Base-by-base conservation (phyloP, 164 flowering plant genomes). In the Vitis rupestris region DNA sequence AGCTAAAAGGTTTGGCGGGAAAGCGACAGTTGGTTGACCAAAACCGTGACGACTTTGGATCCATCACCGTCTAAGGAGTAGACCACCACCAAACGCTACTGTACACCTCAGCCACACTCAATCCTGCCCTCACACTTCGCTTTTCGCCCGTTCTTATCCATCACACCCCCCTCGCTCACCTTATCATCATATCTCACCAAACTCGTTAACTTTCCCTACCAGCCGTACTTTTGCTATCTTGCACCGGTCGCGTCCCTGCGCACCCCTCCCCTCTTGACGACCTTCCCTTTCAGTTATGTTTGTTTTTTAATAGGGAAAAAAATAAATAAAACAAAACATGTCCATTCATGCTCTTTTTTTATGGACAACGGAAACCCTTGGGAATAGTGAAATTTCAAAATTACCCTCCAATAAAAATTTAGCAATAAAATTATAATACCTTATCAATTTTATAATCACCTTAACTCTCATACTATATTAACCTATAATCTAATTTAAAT, bases 141-240 rank as follows among this genome's bases (percentile, higher is more conserved):
- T 48, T 4, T 54, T 12, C 51, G 3, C 30, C 17, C 17, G 23
- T 27, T 57, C 1, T 17, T 23, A 50, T 58, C 47, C 16, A 19
- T 51, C 27, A n/a, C 64, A 73, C 76, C 76, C 76, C 68, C 67
- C 71, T 57, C 50, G 64, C 68, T 56, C 47, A 56, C 69, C 56
- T 73, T 67, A 37, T 37, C 44, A 37, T 37, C 16, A 19, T 51
- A 50, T 50, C 74, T 31, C 64, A 73, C 76, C 76, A 68, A 73
- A 73, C 71, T 57, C 50, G 64, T 73, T 56, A 50, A 56, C 69
- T 62, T 73, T 67, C 30, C 63, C 67, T 54, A 67, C 76, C 76
- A 56, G 58, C 63, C 49, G 13, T 10, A 9, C 51, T 63, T 68
- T 50, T 50, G 30, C 72, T 73, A 68, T n/a, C 63, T 48, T 72